Evolutionary conservation across 1,284 basidiomycete species (phyloP).

Genomic region (Heterobasidion irregulare): DNA sequence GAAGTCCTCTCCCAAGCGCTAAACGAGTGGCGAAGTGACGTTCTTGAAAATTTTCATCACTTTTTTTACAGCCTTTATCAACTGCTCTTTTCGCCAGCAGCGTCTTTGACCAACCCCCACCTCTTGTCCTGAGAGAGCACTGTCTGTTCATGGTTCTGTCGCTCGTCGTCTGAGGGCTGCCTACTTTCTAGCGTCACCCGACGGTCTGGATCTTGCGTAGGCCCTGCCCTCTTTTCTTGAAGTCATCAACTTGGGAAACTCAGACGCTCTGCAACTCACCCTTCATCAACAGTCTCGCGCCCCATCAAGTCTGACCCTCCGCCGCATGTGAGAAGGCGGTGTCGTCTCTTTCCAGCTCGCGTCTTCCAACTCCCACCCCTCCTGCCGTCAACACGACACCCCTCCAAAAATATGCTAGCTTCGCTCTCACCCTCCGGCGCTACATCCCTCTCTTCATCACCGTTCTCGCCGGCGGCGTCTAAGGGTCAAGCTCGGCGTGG

Average conservation of each 20-base stretch:
- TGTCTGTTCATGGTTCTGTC: neutral
- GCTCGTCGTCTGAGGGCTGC: neutral
- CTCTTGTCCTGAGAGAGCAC: too few relatives aligned
- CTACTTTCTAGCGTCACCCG: neutral
- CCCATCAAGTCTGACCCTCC: neutral
- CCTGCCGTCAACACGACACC: neutral
- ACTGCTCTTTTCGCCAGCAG: slow-evolving; percentile 1
- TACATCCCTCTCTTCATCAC: neutral
- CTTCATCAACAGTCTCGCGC: neutral
- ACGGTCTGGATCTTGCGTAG: neutral
- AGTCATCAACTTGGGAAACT: neutral
- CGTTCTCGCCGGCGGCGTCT: neutral
- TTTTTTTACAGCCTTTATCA: slow-evolving; percentile 11
- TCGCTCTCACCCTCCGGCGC: neutral
- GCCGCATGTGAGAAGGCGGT: neutral
- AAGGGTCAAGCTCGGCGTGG: neutral
- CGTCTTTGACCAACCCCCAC: neutral
- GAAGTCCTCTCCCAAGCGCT: neutral
- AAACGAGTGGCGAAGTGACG: neutral
- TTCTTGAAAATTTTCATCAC: slow-evolving; percentile 15
- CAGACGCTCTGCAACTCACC: neutral
- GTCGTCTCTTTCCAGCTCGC: neutral
- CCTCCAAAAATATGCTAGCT: neutral
- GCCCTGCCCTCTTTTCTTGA: neutral
- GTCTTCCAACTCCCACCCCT: neutral